phyloP scores from a whole-genome alignment of 129 eudicot genomes.

The Smallanthus sonchifolius region DNA sequence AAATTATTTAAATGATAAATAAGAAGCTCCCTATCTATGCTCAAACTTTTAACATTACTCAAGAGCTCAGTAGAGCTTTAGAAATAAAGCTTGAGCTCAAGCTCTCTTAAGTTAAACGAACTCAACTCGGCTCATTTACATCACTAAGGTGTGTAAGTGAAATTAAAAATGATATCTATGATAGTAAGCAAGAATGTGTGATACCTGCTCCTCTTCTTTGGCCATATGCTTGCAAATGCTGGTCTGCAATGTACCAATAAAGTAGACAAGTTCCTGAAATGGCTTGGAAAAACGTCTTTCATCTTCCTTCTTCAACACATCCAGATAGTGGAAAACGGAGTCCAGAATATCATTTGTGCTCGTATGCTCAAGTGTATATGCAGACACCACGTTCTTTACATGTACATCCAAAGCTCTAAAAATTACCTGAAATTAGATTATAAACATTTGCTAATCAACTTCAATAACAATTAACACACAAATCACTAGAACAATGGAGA shows the following conservation, averaged over 20 bases:
- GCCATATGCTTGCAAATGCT: conserved; percentile 81
- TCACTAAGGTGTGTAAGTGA: not conserved
- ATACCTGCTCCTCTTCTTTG: conserved; percentile 96
- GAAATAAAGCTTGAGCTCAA: not conserved
- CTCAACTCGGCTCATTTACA: not conserved
- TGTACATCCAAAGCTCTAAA: conserved; percentile 79
- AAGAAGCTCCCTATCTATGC: too few species aligned
- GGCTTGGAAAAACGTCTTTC: conserved; percentile 28
- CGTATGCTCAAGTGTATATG: conserved; percentile 78
- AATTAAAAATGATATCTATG: not conserved
- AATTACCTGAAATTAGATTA: conserved; percentile 60
- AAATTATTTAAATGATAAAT: too few species aligned
- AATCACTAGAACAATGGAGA: not conserved
- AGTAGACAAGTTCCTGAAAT: conserved; percentile 58
- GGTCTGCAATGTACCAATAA: conserved; percentile 53
- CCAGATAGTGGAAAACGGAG: conserved; percentile 46
- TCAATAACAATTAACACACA: not conserved
- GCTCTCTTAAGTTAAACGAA: not conserved
- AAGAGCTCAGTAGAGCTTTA: not conserved
- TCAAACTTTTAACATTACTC: too few species aligned
- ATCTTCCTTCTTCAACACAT: conserved; percentile 43
- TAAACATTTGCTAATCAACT: not conserved
- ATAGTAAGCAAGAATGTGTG: conserved; percentile 14
- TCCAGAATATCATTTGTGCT: conserved; percentile 54
- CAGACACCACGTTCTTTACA: conserved; percentile 69